Base-by-base conservation (phyloP, 2,329 filamentous ascomycete species). In the Drechslerella stenobrocha region DNA sequence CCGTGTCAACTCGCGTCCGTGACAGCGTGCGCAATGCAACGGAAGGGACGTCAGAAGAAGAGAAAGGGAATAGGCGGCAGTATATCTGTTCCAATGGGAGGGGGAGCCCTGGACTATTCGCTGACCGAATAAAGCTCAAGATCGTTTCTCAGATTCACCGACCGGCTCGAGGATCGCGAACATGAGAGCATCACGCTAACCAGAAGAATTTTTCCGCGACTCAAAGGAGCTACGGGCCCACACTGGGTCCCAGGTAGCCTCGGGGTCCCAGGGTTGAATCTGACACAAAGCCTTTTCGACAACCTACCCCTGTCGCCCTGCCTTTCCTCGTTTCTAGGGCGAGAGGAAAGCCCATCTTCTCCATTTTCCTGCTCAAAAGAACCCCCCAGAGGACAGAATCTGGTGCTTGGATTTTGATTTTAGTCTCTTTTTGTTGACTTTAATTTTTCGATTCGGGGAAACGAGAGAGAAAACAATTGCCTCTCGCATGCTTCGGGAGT, bases 281-380 rank as follows among this genome's bases (percentile, higher is more conserved):
- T 67, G 63, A 67, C 63, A 67, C 63, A 67, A 55, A 67, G 60
- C 52, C 61, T 59, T 67, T 67, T 67, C 42, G 55, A 47, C 57
- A 53, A 55, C 48, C 24, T 59, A 52, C 63, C 61, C 63, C 63
- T 67, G 63, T 51, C 35, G 51, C 44, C 63, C 55, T 67, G 63
- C 61, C 61, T 59, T 37, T 40, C 48, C 61, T 50, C 58, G 52
- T 58, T 42, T 42, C 37, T 42, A 5, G 22, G 34, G n/a, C 37
- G 15, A 42, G 9, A 20, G 37, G 4, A 42, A 42, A 20, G 9
- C 15, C 13, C 24, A 18, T 35, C 22, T 67, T 67, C 63, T 67
- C 63, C 55, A 67, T 60, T 67, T 60, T 67, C 55, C 52, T 67
- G 63, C 63, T 67, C 48, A 67, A 67, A 67, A 67, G 63, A 67